These are phyloP conservation scores for Paraconiothyrium sp. DNA, from an alignment of 2,329 filamentous ascomycete genomes.

Conservation along the genomic window DNA sequence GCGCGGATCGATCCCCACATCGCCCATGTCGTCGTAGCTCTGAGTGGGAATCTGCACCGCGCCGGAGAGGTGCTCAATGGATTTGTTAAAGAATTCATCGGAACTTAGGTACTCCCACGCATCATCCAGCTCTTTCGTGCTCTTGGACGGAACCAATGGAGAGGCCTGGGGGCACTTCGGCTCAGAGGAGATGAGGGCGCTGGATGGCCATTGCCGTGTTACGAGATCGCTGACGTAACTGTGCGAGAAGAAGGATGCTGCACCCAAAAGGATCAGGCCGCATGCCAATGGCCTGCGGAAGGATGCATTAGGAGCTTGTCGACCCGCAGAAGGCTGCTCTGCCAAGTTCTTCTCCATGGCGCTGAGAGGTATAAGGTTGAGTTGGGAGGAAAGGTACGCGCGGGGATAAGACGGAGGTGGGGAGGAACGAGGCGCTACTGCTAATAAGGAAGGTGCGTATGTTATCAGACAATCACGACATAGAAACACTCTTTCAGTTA, in stretches of 20 bases:
- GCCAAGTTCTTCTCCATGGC: slow-evolving; percentile 31
- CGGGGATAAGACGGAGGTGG: slow-evolving; percentile 17
- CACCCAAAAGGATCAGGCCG: slow-evolving; percentile 18
- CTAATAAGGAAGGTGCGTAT: slow-evolving; percentile 39
- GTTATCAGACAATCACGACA: slow-evolving; percentile 9
- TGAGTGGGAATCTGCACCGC: slow-evolving; percentile 65
- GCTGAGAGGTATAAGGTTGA: slow-evolving; percentile 16
- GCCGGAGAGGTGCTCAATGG: slow-evolving; percentile 52
- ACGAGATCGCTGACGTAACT: slow-evolving; percentile 24
- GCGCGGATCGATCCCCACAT: slow-evolving; percentile 63
- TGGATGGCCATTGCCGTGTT: slow-evolving; percentile 12
- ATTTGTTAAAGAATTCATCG: slow-evolving; percentile 39
- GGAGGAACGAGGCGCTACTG: slow-evolving; percentile 5
- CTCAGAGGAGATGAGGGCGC: slow-evolving; percentile 12
- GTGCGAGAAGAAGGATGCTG: slow-evolving; percentile 23
- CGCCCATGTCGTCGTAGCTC: slow-evolving; percentile 65
- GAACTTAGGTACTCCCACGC: slow-evolving; percentile 41
- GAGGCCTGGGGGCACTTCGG: slow-evolving; percentile 41
- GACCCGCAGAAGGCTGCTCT: slow-evolving; percentile 16
- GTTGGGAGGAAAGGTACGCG: slow-evolving; percentile 12
- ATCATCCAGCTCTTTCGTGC: slow-evolving; percentile 38
- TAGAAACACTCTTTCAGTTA: not conserved
- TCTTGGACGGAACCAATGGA: slow-evolving; percentile 35
- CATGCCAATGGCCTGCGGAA: slow-evolving; percentile 16
- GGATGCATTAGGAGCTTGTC: slow-evolving; percentile 12